phyloP scores from a whole-genome alignment of 1,284 basidiomycete genomes.

The Trichosporon ovoides region DNA sequence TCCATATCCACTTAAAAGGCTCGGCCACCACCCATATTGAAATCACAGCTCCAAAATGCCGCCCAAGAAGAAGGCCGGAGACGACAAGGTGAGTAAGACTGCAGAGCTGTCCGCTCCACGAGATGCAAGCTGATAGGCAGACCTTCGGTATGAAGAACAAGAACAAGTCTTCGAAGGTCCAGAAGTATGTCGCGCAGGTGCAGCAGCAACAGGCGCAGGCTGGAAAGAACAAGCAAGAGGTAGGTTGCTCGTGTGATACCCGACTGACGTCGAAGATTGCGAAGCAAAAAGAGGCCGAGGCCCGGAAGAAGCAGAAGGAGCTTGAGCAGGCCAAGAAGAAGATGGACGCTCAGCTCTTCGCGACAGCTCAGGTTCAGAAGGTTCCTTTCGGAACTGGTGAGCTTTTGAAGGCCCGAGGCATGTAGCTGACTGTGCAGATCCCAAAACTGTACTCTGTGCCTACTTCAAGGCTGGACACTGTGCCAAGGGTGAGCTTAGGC shows the following conservation, averaged over 20 bases:
- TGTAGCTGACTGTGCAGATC: conserved; percentile 55
- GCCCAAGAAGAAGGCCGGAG: conserved; percentile 39
- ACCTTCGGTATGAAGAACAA: conserved; percentile 93
- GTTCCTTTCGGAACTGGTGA: conserved; percentile 81
- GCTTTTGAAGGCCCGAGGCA: conserved; percentile 34
- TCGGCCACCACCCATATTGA: not conserved
- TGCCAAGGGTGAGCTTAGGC: conserved; percentile 60
- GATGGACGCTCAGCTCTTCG: conserved; percentile 73
- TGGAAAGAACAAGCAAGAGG: conserved; percentile 69
- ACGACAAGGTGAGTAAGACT: conserved; percentile 35
- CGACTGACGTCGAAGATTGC: conserved; percentile 52
- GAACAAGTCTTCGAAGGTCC: conserved; percentile 90
- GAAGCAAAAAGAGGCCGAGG: conserved; percentile 76
- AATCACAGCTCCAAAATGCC: conserved; percentile 33
- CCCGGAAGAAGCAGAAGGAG: conserved; percentile 68
- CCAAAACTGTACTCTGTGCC: conserved; percentile 76
- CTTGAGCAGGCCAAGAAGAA: conserved; percentile 77
- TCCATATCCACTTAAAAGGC: not conserved
- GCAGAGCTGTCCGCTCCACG: no score
- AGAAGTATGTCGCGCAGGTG: conserved; percentile 73
- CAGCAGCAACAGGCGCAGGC: conserved; percentile 62
- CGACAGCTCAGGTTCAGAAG: conserved; percentile 66
- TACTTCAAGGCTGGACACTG: conserved; percentile 85
- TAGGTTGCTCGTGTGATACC: conserved; percentile 24
- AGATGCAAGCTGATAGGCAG: not conserved